phyloP scores from a whole-genome alignment of 1,139 yeast genomes.

The Suhomyces anneliseae region DNA sequence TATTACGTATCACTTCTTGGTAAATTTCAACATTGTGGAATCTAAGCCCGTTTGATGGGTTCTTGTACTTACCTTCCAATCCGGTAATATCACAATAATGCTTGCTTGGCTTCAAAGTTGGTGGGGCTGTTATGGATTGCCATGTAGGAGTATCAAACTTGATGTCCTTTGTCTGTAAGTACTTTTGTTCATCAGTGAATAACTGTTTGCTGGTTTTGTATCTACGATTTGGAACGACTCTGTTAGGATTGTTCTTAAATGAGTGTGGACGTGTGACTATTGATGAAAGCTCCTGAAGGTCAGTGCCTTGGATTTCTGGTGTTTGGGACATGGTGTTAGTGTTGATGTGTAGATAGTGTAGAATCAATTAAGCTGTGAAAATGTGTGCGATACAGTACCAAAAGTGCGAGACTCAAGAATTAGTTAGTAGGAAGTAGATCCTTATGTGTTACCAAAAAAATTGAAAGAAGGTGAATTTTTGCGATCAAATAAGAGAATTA shows the following conservation, averaged over 20 bases:
- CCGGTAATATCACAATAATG: constrained; percentile 96
- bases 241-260: constrained; percentile 55
- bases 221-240: constrained; percentile 54
- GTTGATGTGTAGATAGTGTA: not conserved
- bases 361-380: not conserved
- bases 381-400: not conserved
- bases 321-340: constrained; percentile 7
- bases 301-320: constrained; percentile 12
- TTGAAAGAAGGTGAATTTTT: no score
- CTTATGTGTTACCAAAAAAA: no score
- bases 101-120: constrained; percentile 76
- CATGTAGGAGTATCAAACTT: constrained; percentile 56
- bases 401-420: not conserved
- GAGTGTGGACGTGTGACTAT: constrained; percentile 44
- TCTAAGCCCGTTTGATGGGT: constrained; percentile 74
- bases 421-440: no score
- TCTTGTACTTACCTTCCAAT: constrained; percentile 70
- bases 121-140: constrained; percentile 77
- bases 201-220: constrained; percentile 79
- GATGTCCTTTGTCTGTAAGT: constrained; percentile 45
- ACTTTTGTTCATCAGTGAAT: constrained; percentile 72
- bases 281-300: constrained; percentile 39
- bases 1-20: constrained; percentile 69
- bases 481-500: no score
- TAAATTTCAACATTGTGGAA: constrained; percentile 84